Percentiles rank a stretch among this genome's conserved stretches.
Conservation (phyloP, 345 rosid species). For the Iberis pinnata region DNA sequence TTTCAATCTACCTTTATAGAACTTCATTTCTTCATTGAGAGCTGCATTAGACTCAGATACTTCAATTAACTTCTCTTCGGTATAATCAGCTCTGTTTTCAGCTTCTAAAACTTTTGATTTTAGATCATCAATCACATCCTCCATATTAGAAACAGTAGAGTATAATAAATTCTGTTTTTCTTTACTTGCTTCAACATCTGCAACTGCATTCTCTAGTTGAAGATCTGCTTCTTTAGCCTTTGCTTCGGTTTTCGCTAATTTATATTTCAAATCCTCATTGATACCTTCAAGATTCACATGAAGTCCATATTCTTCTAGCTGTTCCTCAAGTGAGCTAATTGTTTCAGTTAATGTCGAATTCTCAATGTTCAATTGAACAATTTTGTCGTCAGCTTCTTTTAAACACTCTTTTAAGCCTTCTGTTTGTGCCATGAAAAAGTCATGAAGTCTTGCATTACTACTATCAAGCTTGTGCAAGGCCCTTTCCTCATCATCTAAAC, state of each 20-base stretch:
- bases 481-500: conserved; percentile 48
- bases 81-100: conserved; percentile 63
- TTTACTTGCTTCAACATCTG: conserved; percentile 75
- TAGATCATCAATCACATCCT: conserved; percentile 63
- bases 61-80: conserved; percentile 64
- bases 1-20: conserved; percentile 60
- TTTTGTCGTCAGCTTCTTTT: conserved; percentile 49
- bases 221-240: conserved; percentile 54
- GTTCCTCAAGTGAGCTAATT: conserved; percentile 46
- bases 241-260: conserved; percentile 40
- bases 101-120: conserved; percentile 64
- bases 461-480: conserved; percentile 47
- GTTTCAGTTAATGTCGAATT: conserved; percentile 45
- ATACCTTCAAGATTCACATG: conserved; percentile 37
- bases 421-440: conserved; percentile 42
- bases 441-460: conserved; percentile 37
- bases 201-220: conserved; percentile 64
- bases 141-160: conserved; percentile 76
- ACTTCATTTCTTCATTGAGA: conserved; percentile 56
- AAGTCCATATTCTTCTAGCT: conserved; percentile 38
- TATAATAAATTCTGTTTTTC: conserved; percentile 68
- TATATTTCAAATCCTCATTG: conserved; percentile 40
- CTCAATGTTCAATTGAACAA: conserved; percentile 46
- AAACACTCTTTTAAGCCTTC: conserved; percentile 49
- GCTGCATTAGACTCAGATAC: conserved; percentile 76